Conservation (phyloP, 441 rosid genomes). For the Melastoma candidum region DNA sequence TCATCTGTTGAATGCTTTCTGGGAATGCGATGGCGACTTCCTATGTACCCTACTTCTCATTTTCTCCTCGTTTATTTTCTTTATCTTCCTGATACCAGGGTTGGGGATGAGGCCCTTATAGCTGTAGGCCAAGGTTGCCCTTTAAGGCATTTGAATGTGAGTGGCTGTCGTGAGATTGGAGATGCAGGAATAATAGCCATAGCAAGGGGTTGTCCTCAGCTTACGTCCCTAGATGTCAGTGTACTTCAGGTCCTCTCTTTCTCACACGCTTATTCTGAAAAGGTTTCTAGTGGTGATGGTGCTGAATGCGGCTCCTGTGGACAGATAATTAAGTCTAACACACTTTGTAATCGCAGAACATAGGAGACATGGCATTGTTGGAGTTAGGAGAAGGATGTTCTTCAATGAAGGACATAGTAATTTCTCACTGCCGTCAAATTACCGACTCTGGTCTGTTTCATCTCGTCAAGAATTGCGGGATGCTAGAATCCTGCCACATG, state of each 20-base stretch:
- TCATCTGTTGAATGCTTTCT: too few relatives aligned
- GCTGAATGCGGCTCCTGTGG: neutral
- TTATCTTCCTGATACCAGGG: conserved; percentile 26
- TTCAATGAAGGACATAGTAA: conserved; percentile 56
- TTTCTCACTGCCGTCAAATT: conserved; percentile 72
- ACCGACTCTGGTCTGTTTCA: conserved; percentile 67
- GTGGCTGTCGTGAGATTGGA: conserved; percentile 79
- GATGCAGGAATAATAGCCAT: conserved; percentile 78
- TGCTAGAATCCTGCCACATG: conserved; percentile 71
- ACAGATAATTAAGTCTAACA: neutral
- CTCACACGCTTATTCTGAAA: too few relatives aligned
- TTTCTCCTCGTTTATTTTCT: too few relatives aligned
- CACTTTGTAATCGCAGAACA: conserved; percentile 28
- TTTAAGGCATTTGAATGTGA: conserved; percentile 62
- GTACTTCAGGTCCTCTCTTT: conserved; percentile 61
- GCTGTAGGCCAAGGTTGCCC: conserved; percentile 74
- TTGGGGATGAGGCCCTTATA: conserved; percentile 67
- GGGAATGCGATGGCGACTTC: too few relatives aligned
- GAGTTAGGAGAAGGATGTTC: conserved; percentile 88
- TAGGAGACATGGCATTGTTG: conserved; percentile 64
- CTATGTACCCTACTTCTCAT: too few relatives aligned
- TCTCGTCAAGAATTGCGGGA: conserved; percentile 49
- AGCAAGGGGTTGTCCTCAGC: conserved; percentile 78
- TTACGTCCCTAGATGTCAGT: conserved; percentile 62
- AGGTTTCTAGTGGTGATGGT: too few relatives aligned